These are phyloP conservation scores for Theobroma cacao DNA, from an alignment of 345 rosid species.

Conservation along the genomic window DNA sequence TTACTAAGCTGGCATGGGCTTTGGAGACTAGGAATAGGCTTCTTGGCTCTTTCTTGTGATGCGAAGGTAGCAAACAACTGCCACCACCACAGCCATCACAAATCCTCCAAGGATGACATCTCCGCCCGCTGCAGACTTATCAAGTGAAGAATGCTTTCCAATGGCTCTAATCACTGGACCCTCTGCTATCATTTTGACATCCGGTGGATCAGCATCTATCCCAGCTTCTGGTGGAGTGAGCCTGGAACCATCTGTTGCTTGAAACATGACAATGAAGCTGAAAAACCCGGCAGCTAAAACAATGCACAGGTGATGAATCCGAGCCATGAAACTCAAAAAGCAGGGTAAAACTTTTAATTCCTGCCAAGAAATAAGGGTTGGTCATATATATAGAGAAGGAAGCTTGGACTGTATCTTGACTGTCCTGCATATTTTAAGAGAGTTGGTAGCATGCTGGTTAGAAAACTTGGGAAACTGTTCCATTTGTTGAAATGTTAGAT, in stretches of 20 bases:
- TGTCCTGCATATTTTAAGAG: background rate
- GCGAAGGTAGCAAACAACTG: constrained; percentile 34
- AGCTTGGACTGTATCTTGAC: background rate
- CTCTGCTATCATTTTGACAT: background rate
- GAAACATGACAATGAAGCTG: background rate
- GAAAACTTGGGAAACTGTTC: background rate
- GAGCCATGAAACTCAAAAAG: constrained; percentile 1
- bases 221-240: constrained; percentile 1
- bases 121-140: constrained; percentile 22
- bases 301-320: constrained; percentile 14
- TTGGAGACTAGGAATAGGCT: background rate
- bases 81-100: constrained; percentile 21
- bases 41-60: constrained; percentile 24
- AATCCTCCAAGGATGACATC: constrained; percentile 43
- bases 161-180: constrained; percentile 24
- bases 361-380: background rate
- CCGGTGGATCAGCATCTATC: constrained; percentile 22
- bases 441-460: background rate
- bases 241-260: background rate
- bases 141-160: constrained; percentile 23
- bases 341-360: background rate
- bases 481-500: background rate
- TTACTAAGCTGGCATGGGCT: background rate
- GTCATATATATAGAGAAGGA: background rate
- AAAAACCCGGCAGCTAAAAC: constrained; percentile 9